phyloP scores from a whole-genome alignment of 2,329 filamentous ascomycete species.

The Alternaria sp. region DNA sequence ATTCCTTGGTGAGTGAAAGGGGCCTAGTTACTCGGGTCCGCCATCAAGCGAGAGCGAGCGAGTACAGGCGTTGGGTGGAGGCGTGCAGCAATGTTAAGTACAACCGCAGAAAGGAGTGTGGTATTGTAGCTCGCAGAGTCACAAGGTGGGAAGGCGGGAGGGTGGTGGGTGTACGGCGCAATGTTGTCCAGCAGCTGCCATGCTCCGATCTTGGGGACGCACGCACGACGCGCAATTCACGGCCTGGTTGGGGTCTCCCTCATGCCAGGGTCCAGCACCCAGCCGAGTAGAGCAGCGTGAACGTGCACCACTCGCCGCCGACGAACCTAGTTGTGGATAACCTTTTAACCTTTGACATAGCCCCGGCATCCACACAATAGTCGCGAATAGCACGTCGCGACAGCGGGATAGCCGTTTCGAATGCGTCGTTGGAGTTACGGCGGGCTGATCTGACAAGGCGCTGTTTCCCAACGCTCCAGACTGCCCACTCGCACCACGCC shows the following conservation, averaged over 20 bases:
- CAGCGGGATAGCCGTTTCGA: slow-evolving; percentile 5
- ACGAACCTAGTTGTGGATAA: background rate
- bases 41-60: slow-evolving; percentile 13
- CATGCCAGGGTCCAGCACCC: background rate
- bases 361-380: background rate
- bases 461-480: background rate
- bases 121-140: background rate
- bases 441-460: background rate
- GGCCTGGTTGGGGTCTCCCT: background rate
- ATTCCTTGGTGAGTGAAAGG: slow-evolving; percentile 11
- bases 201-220: slow-evolving; percentile 4
- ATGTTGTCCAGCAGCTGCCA: background rate
- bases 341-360: background rate
- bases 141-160: background rate
- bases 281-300: background rate
- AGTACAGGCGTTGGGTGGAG: background rate
- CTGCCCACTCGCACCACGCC: background rate
- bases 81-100: background rate
- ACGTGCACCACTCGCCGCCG: background rate
- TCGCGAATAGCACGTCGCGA: background rate
- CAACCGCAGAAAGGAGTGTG: background rate
- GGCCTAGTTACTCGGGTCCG: slow-evolving; percentile 13
- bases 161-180: background rate
- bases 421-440: background rate
- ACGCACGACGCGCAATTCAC: slow-evolving; percentile 3